A percentile compares a stretch with the other conserved stretches of the same genome.
Evolutionary conservation across 2,329 filamentous ascomycete species (phyloP).

Genomic region (Neurospora sp.): DNA sequence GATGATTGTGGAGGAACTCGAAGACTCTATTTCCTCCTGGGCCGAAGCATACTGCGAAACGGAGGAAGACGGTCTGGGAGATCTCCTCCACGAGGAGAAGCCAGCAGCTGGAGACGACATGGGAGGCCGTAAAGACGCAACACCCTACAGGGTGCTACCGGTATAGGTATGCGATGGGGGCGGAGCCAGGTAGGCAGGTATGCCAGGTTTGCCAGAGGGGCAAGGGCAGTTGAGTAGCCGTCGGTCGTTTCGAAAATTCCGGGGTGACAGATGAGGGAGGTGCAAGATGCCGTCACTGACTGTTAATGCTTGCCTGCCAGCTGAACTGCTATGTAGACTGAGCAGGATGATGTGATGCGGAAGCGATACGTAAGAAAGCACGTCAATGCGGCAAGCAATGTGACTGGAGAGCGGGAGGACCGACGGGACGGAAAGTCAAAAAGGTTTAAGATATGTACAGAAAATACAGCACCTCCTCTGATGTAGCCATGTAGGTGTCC

Average conservation of each 20-base stretch:
- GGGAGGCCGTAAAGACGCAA: background rate
- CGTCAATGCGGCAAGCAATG: background rate
- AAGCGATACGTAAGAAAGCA: slow-evolving; percentile 4
- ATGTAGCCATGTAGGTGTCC: background rate
- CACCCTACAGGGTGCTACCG: background rate
- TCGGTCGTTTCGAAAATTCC: background rate
- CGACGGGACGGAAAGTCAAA: background rate
- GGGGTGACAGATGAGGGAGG: background rate
- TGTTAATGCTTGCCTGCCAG: background rate
- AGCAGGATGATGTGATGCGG: slow-evolving; percentile 6
- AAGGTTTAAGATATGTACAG: background rate
- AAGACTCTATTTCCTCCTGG: slow-evolving; percentile 20
- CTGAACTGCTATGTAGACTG: background rate
- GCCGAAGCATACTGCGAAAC: slow-evolving; percentile 15
- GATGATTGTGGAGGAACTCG: slow-evolving; percentile 10
- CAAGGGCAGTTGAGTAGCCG: background rate
- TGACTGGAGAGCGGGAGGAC: background rate
- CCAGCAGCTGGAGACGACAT: slow-evolving; percentile 18
- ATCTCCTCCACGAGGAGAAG: slow-evolving; percentile 13
- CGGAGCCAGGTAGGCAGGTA: background rate
- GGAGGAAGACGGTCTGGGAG: slow-evolving; percentile 10
- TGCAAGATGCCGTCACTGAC: background rate
- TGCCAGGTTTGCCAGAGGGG: background rate
- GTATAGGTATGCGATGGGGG: background rate
- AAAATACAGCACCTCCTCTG: background rate